Base-by-base conservation (phyloP, 1,284 basidiomycete genomes). In the Entoloma clypeatum region DNA sequence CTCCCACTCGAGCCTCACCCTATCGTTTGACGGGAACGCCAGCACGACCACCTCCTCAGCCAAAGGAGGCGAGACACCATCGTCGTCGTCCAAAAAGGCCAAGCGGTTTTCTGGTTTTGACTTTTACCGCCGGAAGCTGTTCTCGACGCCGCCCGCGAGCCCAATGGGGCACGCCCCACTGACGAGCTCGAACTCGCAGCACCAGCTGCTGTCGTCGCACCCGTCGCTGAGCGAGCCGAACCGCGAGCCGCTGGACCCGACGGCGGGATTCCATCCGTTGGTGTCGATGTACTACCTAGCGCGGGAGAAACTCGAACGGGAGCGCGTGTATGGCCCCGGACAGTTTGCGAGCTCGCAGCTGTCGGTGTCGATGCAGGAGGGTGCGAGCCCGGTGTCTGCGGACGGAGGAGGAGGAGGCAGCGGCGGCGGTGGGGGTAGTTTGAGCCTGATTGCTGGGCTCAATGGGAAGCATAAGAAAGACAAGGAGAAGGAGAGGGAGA, bases 281-380 rank as follows among this genome's bases (percentile, higher is more conserved):
- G 77, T 99, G 41, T 94, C 92, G 17, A 96, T 99, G 65, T 99
- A 99, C 61, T 98, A 86, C 68, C 79, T 99, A 13, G 91, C 95
- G 2, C 73, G 87, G 41, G 95, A 99, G 68, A 97, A 97, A 72
- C 77, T 94, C 61, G 93, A 98, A 57, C 74, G 95, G 37, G 94
- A 98, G 56, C 77, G 78, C 44, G 86, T 98, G 3, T 98, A 93
- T 62, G 95, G 95, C 0, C 83, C 86, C 1, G 92, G 92, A 2
- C 85, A 91, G 52, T 99, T 99, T 63, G 95, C 95, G 2, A 91
- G 81, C 40, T 97, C 93, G 1, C 91, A 93, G 55, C 65, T 93
- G 7, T 67, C 64, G 13, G 50, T 71, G 10, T 49, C 64, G 13
- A 51, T 71, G 10, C 50, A 55, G 16, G 66, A 58, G 13, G 50